Base-by-base conservation (phyloP, 2,329 filamentous ascomycete genomes). In the Fusarium austroafricanum region DNA sequence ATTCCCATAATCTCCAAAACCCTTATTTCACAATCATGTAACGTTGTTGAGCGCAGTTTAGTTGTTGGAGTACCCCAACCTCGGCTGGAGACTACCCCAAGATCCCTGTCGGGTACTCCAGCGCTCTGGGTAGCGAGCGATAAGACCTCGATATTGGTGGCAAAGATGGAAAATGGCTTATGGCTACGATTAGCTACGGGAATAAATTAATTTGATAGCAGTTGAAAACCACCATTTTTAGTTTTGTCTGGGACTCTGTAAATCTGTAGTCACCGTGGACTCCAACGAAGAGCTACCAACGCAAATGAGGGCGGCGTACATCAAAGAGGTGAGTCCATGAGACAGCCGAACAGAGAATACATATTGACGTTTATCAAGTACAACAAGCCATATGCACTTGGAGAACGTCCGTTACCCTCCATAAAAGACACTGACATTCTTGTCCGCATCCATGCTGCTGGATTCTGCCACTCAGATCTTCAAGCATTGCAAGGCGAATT, bases 401-500 rank as follows among this genome's bases (percentile, higher is more conserved):
- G 44, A 1, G 55, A 60, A 12, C 57, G 55, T 7, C 33, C 31
- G 2, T 2, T 61, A 1, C 57, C 57, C 1, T 45, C n/a, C 5
- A 60, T 60, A 12, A 10, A n/a, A 39, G 44, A 52, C 15, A 60
- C 44, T 14, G 57, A 52, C 14, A 33, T 60, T 4, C 57, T 61
- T 5, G 39, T 61, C 10, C 44, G 44, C 3, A 39, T 60, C 9
- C 39, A 60, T 4, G 38, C 57, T 4, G 57, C 57, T 39, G 57
- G 57, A 3, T 61, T 61, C 20, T 61, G 57, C 15, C 57, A 61
- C 33, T 61, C 57, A 23, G 57, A 61, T 28, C 44, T 61, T 1
- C 57, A 61, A 52, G 55, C 55, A 1, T 10, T 61, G 4, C 57
- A 60, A 21, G 57, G 55, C 33, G 57, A 61, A 38, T 61, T 61